Base-by-base conservation (phyloP, 371 early-diverging fungal species). In the Syncephalastrum sp. region DNA sequence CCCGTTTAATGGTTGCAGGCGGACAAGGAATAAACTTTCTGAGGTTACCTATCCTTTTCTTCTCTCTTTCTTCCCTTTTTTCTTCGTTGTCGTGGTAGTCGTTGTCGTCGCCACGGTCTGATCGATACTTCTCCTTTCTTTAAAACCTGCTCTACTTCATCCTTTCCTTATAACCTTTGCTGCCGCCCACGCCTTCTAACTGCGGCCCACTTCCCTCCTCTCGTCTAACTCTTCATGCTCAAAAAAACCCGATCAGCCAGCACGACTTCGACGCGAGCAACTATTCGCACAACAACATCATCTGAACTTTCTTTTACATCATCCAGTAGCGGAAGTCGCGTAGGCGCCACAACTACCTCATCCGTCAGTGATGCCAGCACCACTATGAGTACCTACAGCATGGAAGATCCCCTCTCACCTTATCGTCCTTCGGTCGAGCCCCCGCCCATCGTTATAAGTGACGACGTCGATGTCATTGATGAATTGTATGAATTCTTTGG, bases 401-500 rank as follows among this genome's bases (percentile, higher is more conserved):
- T 48, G 53, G 57, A 56, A 15, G 53, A 62, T 25, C 49, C 53
- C 47, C 45, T 47, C 17, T 42, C 53, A n/a, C 47, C 47, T 33
- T 47, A 55, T 16, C 54, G 55, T 7, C 27, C 50, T 15, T 38
- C 47, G 3, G 29, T 42, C 23, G 25, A 41, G 21, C 42, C 59
- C 15, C 44, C 25, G 50, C 42, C 45, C 47, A 47, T 21, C 14
- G 27, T 23, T 44, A 21, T 54, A 13, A 24, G 53, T 25, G 59
- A 59, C 46, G 47, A 47, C 42, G 62, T 65, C 23, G 65, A 61
- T 27, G 54, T 66, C 27, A 62, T 66, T 62, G 67, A 66, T 33
- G 67, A 66, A 33, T 42, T 66, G 6, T 66, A 66, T 47, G 59
- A 61, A 13, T 66, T 61, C 33, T 66, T 66, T 61, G 54, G 48